Evolutionary conservation across 2,329 filamentous ascomycete species (phyloP).

Genomic region (Phyllosticta capitalensis): DNA sequence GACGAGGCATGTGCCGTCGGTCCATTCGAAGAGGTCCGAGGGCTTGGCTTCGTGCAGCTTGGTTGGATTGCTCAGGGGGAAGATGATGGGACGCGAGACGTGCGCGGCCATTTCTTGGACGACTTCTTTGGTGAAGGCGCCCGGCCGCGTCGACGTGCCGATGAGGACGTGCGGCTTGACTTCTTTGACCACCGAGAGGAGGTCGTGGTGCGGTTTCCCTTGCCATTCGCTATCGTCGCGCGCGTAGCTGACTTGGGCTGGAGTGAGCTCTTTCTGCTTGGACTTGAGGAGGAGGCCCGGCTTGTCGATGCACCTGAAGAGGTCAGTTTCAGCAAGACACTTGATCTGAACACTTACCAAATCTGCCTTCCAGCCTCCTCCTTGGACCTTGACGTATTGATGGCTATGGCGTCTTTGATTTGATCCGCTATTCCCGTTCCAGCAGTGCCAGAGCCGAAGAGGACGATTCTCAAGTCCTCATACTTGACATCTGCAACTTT

Average conservation of each 20-base stretch:
- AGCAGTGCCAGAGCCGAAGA: constrained; percentile 75
- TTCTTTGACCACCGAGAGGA: constrained; percentile 58
- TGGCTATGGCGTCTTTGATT: constrained; percentile 66
- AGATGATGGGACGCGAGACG: constrained; percentile 69
- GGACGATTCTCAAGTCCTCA: constrained; percentile 58
- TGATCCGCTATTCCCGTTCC: constrained; percentile 82
- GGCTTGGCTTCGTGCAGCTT: constrained; percentile 74
- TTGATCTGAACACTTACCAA: constrained; percentile 43
- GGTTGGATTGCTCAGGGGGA: constrained; percentile 81
- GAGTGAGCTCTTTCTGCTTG: constrained; percentile 50
- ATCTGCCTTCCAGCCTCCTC: constrained; percentile 73
- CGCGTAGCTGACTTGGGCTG: constrained; percentile 59
- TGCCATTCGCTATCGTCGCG: constrained; percentile 56
- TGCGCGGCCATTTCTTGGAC: constrained; percentile 67
- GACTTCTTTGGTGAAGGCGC: constrained; percentile 65
- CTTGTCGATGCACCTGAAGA: constrained; percentile 65
- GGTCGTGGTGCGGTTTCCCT: constrained; percentile 43
- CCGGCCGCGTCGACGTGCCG: constrained; percentile 71
- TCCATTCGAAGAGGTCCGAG: constrained; percentile 68
- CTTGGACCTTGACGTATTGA: constrained; percentile 55
- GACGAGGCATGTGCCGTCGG: constrained; percentile 64
- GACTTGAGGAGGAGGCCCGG: constrained; percentile 62
- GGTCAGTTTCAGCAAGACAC: background rate
- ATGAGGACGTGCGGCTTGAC: constrained; percentile 75
- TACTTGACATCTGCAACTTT: constrained; percentile 59